phyloP scores from a whole-genome alignment of 345 rosid species.

The Murraya koenigii region DNA sequence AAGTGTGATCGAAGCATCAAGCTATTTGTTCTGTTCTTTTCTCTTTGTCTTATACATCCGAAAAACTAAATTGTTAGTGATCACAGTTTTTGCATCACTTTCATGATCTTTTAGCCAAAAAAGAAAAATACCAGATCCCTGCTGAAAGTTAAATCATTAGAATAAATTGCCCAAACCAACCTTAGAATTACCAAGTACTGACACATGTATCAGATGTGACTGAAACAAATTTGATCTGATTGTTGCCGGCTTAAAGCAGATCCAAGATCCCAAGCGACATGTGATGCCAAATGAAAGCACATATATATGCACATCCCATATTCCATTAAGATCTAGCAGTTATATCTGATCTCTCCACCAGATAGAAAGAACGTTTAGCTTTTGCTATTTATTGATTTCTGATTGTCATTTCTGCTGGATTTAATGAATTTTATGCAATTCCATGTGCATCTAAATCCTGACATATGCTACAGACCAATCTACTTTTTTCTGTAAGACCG shows the following conservation, averaged over 20 bases:
- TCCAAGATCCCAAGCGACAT: constrained; percentile 2
- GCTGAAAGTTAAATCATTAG: background rate
- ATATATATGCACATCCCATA: background rate
- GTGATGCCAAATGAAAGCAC: background rate
- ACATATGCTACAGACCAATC: background rate
- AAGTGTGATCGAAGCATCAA: background rate
- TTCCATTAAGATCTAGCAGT: background rate
- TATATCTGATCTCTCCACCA: background rate
- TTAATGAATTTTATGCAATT: background rate
- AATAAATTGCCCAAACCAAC: background rate
- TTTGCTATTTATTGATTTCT: background rate
- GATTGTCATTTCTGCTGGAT: background rate
- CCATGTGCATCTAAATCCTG: background rate
- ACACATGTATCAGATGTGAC: background rate
- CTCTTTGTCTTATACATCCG: background rate
- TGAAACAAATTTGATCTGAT: background rate
- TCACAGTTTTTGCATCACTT: background rate
- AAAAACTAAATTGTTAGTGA: background rate
- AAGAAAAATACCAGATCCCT: background rate
- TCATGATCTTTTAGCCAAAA: background rate
- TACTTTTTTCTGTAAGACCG: background rate
- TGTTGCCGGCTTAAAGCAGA: background rate
- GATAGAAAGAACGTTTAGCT: background rate
- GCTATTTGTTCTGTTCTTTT: background rate
- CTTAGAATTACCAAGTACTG: background rate